These are phyloP conservation scores for Pulveroboletus ravenelii DNA, from an alignment of 768 basidiomycete genomes.

Conservation along the genomic window DNA sequence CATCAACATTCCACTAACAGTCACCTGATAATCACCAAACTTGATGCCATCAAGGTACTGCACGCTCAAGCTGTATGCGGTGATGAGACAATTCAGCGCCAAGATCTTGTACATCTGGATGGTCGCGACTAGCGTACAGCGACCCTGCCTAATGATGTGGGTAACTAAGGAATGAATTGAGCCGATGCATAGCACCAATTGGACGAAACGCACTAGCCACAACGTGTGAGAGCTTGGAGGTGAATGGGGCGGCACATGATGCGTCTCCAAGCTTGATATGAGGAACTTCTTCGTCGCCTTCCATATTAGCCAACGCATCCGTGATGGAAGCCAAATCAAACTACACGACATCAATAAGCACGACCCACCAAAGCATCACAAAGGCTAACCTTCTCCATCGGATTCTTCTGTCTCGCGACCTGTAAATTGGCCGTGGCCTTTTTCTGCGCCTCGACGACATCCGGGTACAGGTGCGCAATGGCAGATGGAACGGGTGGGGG, in stretches of 20 bases:
- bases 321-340: slow-evolving; percentile 79
- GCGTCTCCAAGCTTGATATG: slow-evolving; percentile 99
- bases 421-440: slow-evolving; percentile 64
- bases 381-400: slow-evolving; percentile 77
- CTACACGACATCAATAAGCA: slow-evolving; percentile 33
- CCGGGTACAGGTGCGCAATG: slow-evolving; percentile 83
- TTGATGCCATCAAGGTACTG: slow-evolving; percentile 99
- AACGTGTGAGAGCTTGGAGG: slow-evolving; percentile 96
- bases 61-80: slow-evolving; percentile 96
- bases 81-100: slow-evolving; percentile 95
- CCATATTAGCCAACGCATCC: slow-evolving; percentile 85
- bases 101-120: slow-evolving; percentile 99
- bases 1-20: slow-evolving; percentile 90
- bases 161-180: slow-evolving; percentile 53
- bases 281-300: slow-evolving; percentile 90
- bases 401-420: slow-evolving; percentile 71
- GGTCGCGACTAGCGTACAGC: slow-evolving; percentile 97
- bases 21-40: slow-evolving; percentile 98
- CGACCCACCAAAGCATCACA: neutral
- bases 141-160: slow-evolving; percentile 96
- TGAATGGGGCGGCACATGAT: slow-evolving; percentile 97
- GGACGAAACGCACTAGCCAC: slow-evolving; percentile 69
- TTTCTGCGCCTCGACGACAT: slow-evolving; percentile 87
- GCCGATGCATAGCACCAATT: neutral
- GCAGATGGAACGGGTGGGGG: slow-evolving; percentile 91